Base-by-base conservation (phyloP, 176 grass and related monocot genomes). In the Aegilops umbellulata region DNA sequence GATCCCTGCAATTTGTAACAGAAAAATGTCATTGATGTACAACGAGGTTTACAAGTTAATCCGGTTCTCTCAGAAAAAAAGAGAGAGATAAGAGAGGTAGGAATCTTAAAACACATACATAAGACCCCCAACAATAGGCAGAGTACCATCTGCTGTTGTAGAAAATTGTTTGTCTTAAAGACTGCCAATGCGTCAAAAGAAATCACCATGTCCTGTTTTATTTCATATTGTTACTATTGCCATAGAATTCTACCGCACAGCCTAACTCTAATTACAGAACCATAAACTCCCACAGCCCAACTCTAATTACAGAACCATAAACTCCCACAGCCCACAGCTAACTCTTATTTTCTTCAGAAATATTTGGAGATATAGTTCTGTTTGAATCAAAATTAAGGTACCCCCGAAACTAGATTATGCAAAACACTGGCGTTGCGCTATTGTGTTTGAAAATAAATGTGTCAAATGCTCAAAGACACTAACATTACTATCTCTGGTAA, bases 1-100 rank as follows among this genome's bases (percentile, higher is more conserved):
- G 92, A 89, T 99, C 97, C 87, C 97, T 99, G 87, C 41, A 84
- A 35, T 68, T 84, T 87, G 9, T 57, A 15, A 74, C 7, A 30
- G 60, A 81, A 83, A 53, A 80, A 20, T 1, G 6, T 29, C 47
- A 73, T 27, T 79, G 31, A 39, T 65, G 57, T 80, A 41, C 20
- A 46, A 20, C 67, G 61, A 76, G 31, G 19, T 76, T 39, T 39
- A 47, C 9, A 69, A 6, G 35, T 66, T 15, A 88, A 57, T 49
- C 38, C 0, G 0, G 11, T 82, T 86, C 39, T 41, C 3, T 29
- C 10, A 0, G 7, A 80, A 44, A 47, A 46, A 41, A 14, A 69
- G 20, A 60, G 16, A 65, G 36, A 23, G 15, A n/a, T n/a, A n/a
- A n/a, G 10, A 65, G 31, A 64, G n/a, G 0, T 16, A 51, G 22